Evolutionary conservation across 352 stramenopile species (phyloP), one percentile per base, ranked within the genome.

Genomic region (Phytophthora crassamura): DNA sequence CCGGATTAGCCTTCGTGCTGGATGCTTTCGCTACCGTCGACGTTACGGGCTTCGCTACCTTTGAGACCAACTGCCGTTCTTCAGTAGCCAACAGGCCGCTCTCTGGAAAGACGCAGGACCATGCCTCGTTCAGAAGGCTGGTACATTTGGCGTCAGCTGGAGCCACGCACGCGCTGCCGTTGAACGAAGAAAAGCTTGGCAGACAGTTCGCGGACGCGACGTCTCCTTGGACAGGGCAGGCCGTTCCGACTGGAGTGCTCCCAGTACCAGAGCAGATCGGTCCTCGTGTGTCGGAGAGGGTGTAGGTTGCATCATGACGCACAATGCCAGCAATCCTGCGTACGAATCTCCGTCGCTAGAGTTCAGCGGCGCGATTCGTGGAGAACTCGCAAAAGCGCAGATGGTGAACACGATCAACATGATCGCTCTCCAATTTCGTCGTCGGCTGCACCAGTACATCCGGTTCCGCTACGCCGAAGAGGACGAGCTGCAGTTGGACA

Each of bases 251-350:
- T 0, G 78, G 75, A 7, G 53, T 5, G 0, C 41, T 14, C 2
- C 75, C 75, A 1, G 45, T 56, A 12, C 78, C 78, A 5, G 62
- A 64, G 53, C 78, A 88, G 6, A 80, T 28, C 10, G 54, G 38
- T 22, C 74, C 76, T 9, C 70, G 67, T 16, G 59, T 57, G 0
- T 25, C 20, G 0, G 65, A 34, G 34, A 85, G 57, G 16, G 69
- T 67, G 53, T 82, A 85, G n/a, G 74, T 84, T 22, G 74, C 78
- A 35, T 88, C 78, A 7, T 67, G n/a, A n/a, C n/a, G n/a, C n/a
- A n/a, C n/a, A n/a, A n/a, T n/a, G n/a, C n/a, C n/a, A n/a, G n/a
- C n/a, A n/a, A n/a, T n/a, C n/a, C n/a, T n/a, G n/a, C n/a, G n/a
- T n/a, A n/a, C n/a, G n/a, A n/a, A n/a, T n/a, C n/a, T n/a, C n/a